Evolutionary conservation across 768 basidiomycete genomes (phyloP).

Genomic region (Cyathus striatus): DNA sequence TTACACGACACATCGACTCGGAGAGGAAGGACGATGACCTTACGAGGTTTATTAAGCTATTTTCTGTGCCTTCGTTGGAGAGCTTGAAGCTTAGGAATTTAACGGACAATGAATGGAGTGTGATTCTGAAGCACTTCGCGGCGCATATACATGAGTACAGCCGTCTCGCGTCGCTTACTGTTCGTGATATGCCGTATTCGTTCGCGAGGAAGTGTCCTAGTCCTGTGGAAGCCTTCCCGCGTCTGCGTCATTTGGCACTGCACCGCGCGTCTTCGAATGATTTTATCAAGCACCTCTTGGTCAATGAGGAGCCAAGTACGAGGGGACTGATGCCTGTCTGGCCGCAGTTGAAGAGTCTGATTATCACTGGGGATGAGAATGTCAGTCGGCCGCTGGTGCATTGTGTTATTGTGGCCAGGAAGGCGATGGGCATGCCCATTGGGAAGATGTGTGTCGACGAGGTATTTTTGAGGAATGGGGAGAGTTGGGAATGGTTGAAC

Average conservation of each 20-base stretch:
- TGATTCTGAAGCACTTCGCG: slow-evolving; percentile 4
- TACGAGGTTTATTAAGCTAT: slow-evolving; percentile 9
- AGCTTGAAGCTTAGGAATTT: slow-evolving; percentile 12
- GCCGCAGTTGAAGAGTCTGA: slow-evolving; percentile 16
- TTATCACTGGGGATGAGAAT: slow-evolving; percentile 14
- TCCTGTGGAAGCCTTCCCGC: slow-evolving; percentile 17
- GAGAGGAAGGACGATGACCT: not conserved
- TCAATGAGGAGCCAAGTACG: not conserved
- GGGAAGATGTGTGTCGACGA: slow-evolving; percentile 15
- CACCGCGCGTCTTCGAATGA: slow-evolving; percentile 14
- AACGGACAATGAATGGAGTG: slow-evolving; percentile 4
- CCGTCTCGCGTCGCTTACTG: slow-evolving; percentile 8
- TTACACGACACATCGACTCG: not conserved
- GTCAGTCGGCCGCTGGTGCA: slow-evolving; percentile 21
- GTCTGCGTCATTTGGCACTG: slow-evolving; percentile 16
- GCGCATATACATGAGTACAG: slow-evolving; percentile 6
- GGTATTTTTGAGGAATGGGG: slow-evolving; percentile 13
- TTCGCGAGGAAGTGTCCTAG: slow-evolving; percentile 8
- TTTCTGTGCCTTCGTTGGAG: slow-evolving; percentile 16
- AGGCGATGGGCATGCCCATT: slow-evolving; percentile 10
- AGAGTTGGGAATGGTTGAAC: slow-evolving; percentile 21
- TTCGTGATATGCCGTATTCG: slow-evolving; percentile 14
- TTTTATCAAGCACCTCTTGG: slow-evolving; percentile 16
- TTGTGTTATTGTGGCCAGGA: slow-evolving; percentile 13
- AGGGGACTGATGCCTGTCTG: slow-evolving; percentile 4